Conservation (phyloP, 2,329 filamentous ascomycete genomes). For the Neopestalotiopsis clavispora region DNA sequence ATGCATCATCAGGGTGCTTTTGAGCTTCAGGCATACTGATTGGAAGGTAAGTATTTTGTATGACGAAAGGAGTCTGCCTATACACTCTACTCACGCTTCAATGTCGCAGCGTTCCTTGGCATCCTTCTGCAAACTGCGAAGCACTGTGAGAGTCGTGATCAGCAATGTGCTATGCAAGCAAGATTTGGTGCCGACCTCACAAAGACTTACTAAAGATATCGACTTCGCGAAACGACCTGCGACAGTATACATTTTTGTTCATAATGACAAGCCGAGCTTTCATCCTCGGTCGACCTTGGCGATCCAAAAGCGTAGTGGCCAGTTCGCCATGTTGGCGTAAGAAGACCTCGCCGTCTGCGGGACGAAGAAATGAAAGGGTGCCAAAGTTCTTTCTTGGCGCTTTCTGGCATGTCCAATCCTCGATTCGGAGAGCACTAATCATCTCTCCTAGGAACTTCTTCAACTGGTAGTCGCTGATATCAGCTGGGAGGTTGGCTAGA, state of each 20-base stretch:
- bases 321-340: conserved; percentile 33
- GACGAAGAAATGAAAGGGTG: conserved; percentile 48
- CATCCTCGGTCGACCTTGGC: conserved; percentile 17
- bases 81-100: conserved; percentile 21
- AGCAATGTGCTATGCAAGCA: neutral
- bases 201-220: conserved; percentile 32
- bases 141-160: conserved; percentile 19
- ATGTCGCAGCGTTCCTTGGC: conserved; percentile 33
- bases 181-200: neutral
- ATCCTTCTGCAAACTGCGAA: conserved; percentile 40
- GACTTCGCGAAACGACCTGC: conserved; percentile 39
- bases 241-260: conserved; percentile 35
- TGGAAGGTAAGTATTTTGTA: neutral
- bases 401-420: conserved; percentile 50
- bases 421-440: conserved; percentile 46
- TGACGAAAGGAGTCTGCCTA: neutral
- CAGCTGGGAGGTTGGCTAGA: conserved; percentile 46
- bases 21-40: conserved; percentile 1
- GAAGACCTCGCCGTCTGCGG: conserved; percentile 46
- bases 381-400: conserved; percentile 38
- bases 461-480: conserved; percentile 44
- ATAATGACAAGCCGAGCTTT: conserved; percentile 35
- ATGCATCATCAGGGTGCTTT: conserved; percentile 25
- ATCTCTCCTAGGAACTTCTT: conserved; percentile 43
- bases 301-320: conserved; percentile 4